Conservation (phyloP, 2,329 filamentous ascomycete genomes). For the Fusarium sp. region DNA sequence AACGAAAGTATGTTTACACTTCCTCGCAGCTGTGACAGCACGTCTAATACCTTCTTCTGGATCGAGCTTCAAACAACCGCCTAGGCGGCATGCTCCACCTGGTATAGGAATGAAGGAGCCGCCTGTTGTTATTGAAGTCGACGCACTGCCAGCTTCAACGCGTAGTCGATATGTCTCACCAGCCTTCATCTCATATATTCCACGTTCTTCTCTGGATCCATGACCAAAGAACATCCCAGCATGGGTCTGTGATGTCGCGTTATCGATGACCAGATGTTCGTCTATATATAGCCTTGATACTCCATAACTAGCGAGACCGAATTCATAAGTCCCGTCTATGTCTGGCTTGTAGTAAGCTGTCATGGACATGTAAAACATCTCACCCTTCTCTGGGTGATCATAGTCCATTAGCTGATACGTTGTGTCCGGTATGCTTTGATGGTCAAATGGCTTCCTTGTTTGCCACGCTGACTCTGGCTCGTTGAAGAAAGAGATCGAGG, state of each 20-base stretch:
- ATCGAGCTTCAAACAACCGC: slow-evolving; percentile 21
- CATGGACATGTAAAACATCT: slow-evolving; percentile 39
- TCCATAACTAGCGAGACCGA: slow-evolving; percentile 48
- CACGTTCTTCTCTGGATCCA: slow-evolving; percentile 47
- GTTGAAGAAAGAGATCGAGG: slow-evolving; percentile 20
- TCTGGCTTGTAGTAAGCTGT: slow-evolving; percentile 31
- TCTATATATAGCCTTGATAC: slow-evolving; percentile 48
- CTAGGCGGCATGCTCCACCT: slow-evolving; percentile 31
- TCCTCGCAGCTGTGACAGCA: slow-evolving; percentile 7
- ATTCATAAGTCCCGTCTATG: slow-evolving; percentile 42
- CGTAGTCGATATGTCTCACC: slow-evolving; percentile 12
- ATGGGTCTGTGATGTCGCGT: slow-evolving; percentile 43
- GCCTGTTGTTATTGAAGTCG: slow-evolving; percentile 14
- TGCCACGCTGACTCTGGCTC: slow-evolving; percentile 1
- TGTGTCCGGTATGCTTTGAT: slow-evolving; percentile 35
- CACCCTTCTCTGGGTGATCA: slow-evolving; percentile 22
- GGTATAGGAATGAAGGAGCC: slow-evolving; percentile 20
- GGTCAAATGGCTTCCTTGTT: slow-evolving; percentile 30
- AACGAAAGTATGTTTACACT: slow-evolving; percentile 11
- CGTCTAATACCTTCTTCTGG: slow-evolving; percentile 6
- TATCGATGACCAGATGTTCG: slow-evolving; percentile 47
- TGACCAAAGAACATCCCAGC: slow-evolving; percentile 51
- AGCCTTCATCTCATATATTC: slow-evolving; percentile 2
- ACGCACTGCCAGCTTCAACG: slow-evolving; percentile 20
- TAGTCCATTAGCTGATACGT: slow-evolving; percentile 45